Evolutionary conservation across 73 alveolate species (phyloP).

Genomic region (Paraurostyla sp.): DNA sequence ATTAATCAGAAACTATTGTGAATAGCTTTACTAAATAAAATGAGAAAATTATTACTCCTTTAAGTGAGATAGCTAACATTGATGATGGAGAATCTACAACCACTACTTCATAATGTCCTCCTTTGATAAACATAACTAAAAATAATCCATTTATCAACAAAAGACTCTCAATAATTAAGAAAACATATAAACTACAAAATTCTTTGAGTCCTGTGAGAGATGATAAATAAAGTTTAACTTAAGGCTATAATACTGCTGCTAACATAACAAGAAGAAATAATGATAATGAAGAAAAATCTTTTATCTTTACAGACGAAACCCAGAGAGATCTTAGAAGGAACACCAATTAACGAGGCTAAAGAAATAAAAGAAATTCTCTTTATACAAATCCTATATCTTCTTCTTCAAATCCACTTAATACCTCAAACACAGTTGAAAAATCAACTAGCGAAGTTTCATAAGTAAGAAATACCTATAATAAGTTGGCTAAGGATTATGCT

Average conservation of each 20-base stretch:
- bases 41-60: not conserved
- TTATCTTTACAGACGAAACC: no score
- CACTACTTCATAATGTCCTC: not conserved
- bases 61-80: not conserved
- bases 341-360: no score
- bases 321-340: no score
- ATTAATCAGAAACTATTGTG: not conserved
- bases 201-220: slow-evolving; percentile 12
- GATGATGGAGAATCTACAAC: not conserved
- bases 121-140: not conserved
- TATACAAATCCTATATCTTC: not conserved
- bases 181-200: slow-evolving; percentile 13
- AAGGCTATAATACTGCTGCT: not conserved
- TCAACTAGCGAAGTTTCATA: slow-evolving; percentile 10
- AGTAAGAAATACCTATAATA: slow-evolving; percentile 11
- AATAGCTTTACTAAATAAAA: not conserved
- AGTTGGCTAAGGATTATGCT: slow-evolving; percentile 7
- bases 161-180: slow-evolving; percentile 19
- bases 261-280: no score
- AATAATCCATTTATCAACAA: slow-evolving; percentile 29
- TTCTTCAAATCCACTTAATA: not conserved
- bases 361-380: no score
- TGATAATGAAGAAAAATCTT: no score
- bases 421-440: not conserved
- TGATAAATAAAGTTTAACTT: not conserved